Percentiles rank a stretch among this genome's conserved stretches.
These are phyloP conservation scores for Ciborinia camelliae DNA, from an alignment of 2,329 filamentous ascomycete genomes.

Conservation along the genomic window DNA sequence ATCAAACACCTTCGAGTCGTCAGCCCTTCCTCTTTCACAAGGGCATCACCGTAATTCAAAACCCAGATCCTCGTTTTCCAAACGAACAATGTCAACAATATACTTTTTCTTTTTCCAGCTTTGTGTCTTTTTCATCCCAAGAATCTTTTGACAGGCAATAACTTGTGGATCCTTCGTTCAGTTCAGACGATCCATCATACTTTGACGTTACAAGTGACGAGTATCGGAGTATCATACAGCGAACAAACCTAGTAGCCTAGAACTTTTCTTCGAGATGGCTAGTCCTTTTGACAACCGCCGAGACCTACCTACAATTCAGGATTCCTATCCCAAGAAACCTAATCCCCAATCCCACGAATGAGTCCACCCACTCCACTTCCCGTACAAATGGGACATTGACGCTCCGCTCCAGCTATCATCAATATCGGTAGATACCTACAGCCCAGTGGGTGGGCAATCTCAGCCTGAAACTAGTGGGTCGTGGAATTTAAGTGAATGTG, in stretches of 20 bases:
- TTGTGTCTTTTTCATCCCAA: not conserved
- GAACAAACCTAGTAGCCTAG: not conserved
- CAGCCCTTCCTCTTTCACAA: conserved; percentile 11
- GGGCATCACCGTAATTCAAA: conserved; percentile 7
- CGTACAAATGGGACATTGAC: conserved; percentile 21
- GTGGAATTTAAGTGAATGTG: not conserved
- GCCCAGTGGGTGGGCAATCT: conserved; percentile 10
- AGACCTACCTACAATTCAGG: not conserved
- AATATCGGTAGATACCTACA: not conserved
- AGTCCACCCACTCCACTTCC: not conserved
- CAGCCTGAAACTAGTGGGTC: conserved; percentile 13
- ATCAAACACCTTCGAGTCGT: conserved; percentile 14
- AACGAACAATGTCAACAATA: conserved; percentile 10
- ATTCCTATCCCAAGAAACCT: not conserved
- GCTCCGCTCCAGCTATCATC: conserved; percentile 23
- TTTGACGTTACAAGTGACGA: not conserved
- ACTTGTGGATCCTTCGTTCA: not conserved
- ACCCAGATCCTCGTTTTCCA: not conserved
- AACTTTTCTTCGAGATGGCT: not conserved
- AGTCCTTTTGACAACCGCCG: not conserved
- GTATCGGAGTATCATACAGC: not conserved
- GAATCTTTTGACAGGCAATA: not conserved
- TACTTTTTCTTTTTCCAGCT: not conserved
- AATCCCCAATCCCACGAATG: not conserved
- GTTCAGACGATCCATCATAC: not conserved